Percentiles rank a stretch among this genome's conserved stretches.
Evolutionary conservation across 306 rosid genomes (phyloP).

Genomic region (Herpetospermum pedunculosum): DNA sequence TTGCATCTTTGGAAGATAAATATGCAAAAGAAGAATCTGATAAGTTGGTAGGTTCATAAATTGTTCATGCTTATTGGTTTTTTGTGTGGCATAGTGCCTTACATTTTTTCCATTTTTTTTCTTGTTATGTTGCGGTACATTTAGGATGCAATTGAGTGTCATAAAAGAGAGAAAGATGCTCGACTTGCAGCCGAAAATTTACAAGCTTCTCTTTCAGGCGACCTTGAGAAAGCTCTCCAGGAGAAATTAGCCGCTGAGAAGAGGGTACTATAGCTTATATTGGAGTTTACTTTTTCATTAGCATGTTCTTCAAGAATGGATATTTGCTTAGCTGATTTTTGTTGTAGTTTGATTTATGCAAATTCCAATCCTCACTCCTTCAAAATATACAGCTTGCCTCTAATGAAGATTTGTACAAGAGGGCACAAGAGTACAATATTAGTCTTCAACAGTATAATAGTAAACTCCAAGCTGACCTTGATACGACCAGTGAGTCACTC

Average conservation of each 20-base stretch:
- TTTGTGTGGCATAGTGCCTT: not conserved
- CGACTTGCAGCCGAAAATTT: constrained; percentile 43
- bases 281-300: not conserved
- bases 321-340: not conserved
- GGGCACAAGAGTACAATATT: constrained; percentile 79
- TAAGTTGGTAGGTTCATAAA: constrained; percentile 44
- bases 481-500: constrained; percentile 47
- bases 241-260: constrained; percentile 56
- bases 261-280: constrained; percentile 34
- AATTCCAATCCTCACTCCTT: not conserved
- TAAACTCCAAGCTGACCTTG: constrained; percentile 68
- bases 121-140: constrained; percentile 9
- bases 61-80: not conserved
- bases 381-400: constrained; percentile 46
- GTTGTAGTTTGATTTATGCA: not conserved
- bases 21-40: constrained; percentile 49
- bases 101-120: not conserved
- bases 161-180: constrained; percentile 58
- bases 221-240: constrained; percentile 51
- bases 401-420: constrained; percentile 61
- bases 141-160: constrained; percentile 59
- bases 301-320: not conserved
- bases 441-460: constrained; percentile 74
- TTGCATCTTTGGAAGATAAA: constrained; percentile 45
- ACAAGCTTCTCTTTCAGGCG: constrained; percentile 41